Base-by-base conservation (phyloP, 2,329 filamentous ascomycete genomes). In the Apiospora kogelbergensis region DNA sequence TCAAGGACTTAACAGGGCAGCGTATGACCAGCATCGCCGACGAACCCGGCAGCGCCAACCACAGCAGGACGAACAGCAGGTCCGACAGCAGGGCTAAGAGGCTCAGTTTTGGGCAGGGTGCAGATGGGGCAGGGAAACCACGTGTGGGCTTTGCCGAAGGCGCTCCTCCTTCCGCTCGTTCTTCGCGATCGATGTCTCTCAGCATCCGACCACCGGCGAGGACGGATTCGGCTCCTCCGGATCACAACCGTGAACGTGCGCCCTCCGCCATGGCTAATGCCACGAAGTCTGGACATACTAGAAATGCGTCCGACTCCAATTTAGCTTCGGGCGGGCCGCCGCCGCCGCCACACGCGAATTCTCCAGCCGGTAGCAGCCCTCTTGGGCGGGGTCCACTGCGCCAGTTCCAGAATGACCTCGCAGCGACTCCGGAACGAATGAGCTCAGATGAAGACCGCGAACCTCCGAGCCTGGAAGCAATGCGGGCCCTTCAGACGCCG, bases 1-100 rank as follows among this genome's bases (percentile, higher is more conserved):
- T 99, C 78, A 98, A 98, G 81, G 94, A 98, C 69, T 84, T 95
- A 60, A 98, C 95, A 0, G 90, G 92, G 5, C 89, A 89, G 68
- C 89, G 94, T 26, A 95, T 97, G 88, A 89, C 88, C 37, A 86
- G 84, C 20, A 83, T 89, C 65, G 86, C 78, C 20, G 80, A 88
- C 63, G 85, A 87, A n/a, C 80, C 81, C 24, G 82, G 82, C 20
- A 78, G 80, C 7, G 77, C 74, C 11, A 77, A 77, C 26, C 82
- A 84, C 37, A 83, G 84, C 70, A 84, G 86, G 68, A 85, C 86
- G 70, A 88, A 86, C 71, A 89, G 89, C 73, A 3, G 33, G 33
- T 33, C 33, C 4, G 33, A 33, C 33, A 33, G 33, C 33, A 85
- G 87, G 73, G 88, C 84, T 70, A 87, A 85, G 68, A 84, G 87